These are phyloP conservation scores for Helminthosporium solani DNA, from an alignment of 2,329 filamentous ascomycete genomes.

Conservation along the genomic window DNA sequence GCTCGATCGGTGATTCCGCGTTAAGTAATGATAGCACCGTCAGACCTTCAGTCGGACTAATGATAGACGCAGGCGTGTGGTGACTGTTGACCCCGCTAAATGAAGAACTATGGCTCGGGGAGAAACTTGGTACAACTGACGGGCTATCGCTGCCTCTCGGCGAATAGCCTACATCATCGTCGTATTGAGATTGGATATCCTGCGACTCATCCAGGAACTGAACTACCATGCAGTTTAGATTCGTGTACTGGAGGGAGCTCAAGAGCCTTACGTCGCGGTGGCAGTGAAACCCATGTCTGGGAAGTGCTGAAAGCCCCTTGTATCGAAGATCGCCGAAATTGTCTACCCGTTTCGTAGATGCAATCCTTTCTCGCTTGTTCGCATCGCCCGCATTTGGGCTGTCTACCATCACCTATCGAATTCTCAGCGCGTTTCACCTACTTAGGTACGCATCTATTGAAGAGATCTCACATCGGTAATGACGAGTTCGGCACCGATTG, in stretches of 20 bases:
- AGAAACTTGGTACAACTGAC: conserved; percentile 11
- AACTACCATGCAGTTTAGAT: conserved; percentile 27
- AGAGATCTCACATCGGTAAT: conserved; percentile 37
- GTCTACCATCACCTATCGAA: conserved; percentile 36
- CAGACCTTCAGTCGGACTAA: conserved; percentile 32
- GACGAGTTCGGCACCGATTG: conserved; percentile 41
- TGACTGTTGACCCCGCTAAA: conserved; percentile 14
- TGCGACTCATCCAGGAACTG: conserved; percentile 41
- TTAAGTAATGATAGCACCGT: conserved; percentile 39
- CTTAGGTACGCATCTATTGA: neutral
- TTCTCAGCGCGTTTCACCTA: conserved; percentile 11
- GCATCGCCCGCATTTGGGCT: conserved; percentile 37
- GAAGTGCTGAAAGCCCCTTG: conserved; percentile 32
- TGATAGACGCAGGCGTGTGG: conserved; percentile 17
- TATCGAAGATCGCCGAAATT: conserved; percentile 39
- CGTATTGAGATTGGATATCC: conserved; percentile 35
- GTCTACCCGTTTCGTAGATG: conserved; percentile 37
- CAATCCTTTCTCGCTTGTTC: conserved; percentile 36
- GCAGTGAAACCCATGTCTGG: conserved; percentile 40
- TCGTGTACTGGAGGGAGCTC: neutral
- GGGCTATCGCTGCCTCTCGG: conserved; percentile 12
- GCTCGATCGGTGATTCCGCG: conserved; percentile 30
- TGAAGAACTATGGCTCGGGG: conserved; percentile 13
- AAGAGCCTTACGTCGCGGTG: conserved; percentile 29
- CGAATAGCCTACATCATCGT: conserved; percentile 19